Evolutionary conservation across 2,329 filamentous ascomycete species (phyloP).

Genomic region (Graphilbum sp.): DNA sequence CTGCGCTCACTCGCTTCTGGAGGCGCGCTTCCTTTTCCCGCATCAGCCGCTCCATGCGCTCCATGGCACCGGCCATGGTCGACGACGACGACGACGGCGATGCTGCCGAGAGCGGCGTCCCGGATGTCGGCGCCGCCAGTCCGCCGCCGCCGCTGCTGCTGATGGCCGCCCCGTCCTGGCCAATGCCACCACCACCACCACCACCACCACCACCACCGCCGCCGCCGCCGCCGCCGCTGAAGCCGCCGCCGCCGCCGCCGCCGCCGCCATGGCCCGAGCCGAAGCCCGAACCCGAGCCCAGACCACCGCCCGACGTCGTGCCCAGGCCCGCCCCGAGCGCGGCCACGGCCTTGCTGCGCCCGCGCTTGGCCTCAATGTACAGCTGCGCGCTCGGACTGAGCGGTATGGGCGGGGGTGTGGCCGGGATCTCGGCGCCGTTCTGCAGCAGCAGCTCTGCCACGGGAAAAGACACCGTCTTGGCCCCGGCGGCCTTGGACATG

Average conservation of each 20-base stretch:
- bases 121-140: conserved; percentile 26
- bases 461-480: conserved; percentile 56
- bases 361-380: conserved; percentile 68
- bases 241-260: background rate
- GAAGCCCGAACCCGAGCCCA: too few relatives aligned
- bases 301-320: too few relatives aligned
- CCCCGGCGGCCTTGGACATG: conserved; percentile 19
- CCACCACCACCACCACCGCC: background rate
- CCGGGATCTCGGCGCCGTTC: conserved; percentile 80
- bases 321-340: too few relatives aligned
- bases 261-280: too few relatives aligned
- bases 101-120: conserved; percentile 15
- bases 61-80: conserved; percentile 10
- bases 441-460: conserved; percentile 84
- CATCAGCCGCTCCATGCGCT: conserved; percentile 28
- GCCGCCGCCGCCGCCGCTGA: conserved; percentile 12
- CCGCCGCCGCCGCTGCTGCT: background rate
- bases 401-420: conserved; percentile 61
- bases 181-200: too few relatives aligned
- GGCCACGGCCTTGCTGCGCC: conserved; percentile 25
- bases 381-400: conserved; percentile 64
- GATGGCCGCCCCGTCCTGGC: background rate
- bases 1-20: conserved; percentile 66
- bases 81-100: conserved; percentile 36
- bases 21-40: conserved; percentile 52